Base-by-base conservation (phyloP, 116 monocot genomes). In the Papilionanthe hybrid region DNA sequence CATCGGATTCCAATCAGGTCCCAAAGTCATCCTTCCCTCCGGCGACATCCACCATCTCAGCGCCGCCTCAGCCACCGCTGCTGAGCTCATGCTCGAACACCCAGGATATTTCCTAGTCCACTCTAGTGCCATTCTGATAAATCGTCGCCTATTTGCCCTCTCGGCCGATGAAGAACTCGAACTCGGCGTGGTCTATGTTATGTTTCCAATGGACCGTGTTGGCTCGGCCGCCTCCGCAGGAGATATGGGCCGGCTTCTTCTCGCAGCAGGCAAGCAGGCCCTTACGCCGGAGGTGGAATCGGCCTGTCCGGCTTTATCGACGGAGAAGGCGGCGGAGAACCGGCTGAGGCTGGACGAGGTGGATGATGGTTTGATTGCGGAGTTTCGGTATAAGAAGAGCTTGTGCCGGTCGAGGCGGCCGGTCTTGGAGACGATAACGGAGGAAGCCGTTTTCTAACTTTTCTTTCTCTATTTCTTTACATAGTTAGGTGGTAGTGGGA, bases 131-230 rank as follows among this genome's bases (percentile, higher is more conserved):
- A 55, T 82, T 18, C 56, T 42, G 18, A 44, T 78, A 68, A 69
- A 55, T 13, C 5, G 58, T 27, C 72, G 77, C 1, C 78, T 82
- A 17, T 18, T 7, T 15, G 28, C 82, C 3, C 78, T 82, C 18
- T 28, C 78, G 12, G 82, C 82, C 25, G 82, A 82, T 55, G 82
- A 82, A 55, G 82, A 82, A 18, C 72, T 82, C 43, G 78, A 77
- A 53, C 55, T 28, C 37, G 56, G 82, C 20, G 75, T 60, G 22
- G 77, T 81, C 55, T 93, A 93, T 72, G 83, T 78, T 18, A 78
- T 89, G 82, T 49, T 90, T 25, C 88, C 93, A 10, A 93, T 93
- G 93, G 78, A 78, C 44, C 55, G 85, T 63, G 75, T 89, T 29
- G 84, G 84, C 77, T 79, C 88, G 1, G 53, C 82, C 17, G 83